Evolutionary conservation across 1,284 basidiomycete genomes (phyloP), one percentile per base, ranked within the genome.

Genomic region (Puccinia horiana): DNA sequence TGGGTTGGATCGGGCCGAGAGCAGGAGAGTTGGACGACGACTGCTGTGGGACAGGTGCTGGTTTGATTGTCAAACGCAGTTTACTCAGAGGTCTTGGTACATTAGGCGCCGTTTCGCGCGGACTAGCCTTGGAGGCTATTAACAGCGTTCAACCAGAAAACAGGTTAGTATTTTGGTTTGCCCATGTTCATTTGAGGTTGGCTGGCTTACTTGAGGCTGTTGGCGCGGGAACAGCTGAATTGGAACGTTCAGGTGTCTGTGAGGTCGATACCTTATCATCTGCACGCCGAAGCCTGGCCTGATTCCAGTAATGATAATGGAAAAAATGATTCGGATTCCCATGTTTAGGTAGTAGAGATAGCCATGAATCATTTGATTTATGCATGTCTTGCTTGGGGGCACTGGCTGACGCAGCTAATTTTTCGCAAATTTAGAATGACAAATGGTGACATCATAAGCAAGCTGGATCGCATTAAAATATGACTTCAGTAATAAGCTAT

Each of bases 1-100:
- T 67, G 9, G 70, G 70, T 54, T 58, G 67, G 11, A 61, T 44
- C 75, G 14, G 44, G 40, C 37, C 42, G 20, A 47, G 40, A 42
- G 69, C 26, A 56, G 79, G 70, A 42, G 42, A 20, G 32, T 72
- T 26, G 11, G 72, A 29, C 9, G 72, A 56, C 14, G 70, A 58
- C 42, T 37, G 26, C 44, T 40, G 70, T 35, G 79, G 32, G 4
- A 44, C 23, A 74, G 20, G 32, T 47, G 70, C 70, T 35, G 79
- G 56, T 40, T 81, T 81, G 35, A 81, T 81, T 32, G 79, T 81
- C 32, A 81, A 61, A 35, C 70, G 69, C 69, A 81, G 61, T 74
- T 81, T 81, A 35, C 70, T 81, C 1, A 56, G 56, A 26, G 52
- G 52, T 44, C 73, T 63, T 6, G 76, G 76, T 26, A 81, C 35